These are phyloP conservation scores for Aspergillus sp. DNA, from an alignment of 2,329 filamentous ascomycete genomes.

Conservation along the genomic window DNA sequence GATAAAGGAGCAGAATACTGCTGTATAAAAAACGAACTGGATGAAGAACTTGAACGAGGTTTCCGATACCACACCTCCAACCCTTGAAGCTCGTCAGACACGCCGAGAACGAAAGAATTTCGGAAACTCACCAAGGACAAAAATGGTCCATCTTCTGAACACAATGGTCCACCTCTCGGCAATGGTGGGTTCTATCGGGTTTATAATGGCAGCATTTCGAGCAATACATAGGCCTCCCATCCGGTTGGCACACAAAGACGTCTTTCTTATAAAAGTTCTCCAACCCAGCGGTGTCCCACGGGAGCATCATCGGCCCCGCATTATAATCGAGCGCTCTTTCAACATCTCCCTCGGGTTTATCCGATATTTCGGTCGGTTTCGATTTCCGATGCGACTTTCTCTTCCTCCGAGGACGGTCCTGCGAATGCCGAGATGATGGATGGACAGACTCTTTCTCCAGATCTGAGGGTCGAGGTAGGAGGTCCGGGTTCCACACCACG, in stretches of 20 bases:
- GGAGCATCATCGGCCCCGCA: slow-evolving; percentile 25
- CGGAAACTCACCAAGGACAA: slow-evolving; percentile 67
- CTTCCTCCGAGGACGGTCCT: slow-evolving; percentile 24
- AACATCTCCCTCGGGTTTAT: slow-evolving; percentile 23
- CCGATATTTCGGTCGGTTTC: slow-evolving; percentile 24
- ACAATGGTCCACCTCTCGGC: slow-evolving; percentile 75
- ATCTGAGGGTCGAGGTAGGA: slow-evolving; percentile 63
- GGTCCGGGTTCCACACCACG: slow-evolving; percentile 70
- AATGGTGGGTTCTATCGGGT: slow-evolving; percentile 83
- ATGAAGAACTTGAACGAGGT: slow-evolving; percentile 88
- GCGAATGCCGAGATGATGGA: slow-evolving; percentile 15
- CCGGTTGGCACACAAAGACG: slow-evolving; percentile 77
- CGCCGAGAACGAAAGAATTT: background rate
- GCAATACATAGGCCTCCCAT: slow-evolving; percentile 87
- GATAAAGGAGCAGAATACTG: slow-evolving; percentile 64
- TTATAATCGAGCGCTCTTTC: slow-evolving; percentile 27
- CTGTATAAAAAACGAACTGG: slow-evolving; percentile 77
- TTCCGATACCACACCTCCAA: slow-evolving; percentile 89
- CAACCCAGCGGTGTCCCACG: slow-evolving; percentile 65
- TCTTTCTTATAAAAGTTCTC: slow-evolving; percentile 79
- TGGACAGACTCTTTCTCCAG: slow-evolving; percentile 24
- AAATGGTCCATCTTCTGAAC: slow-evolving; percentile 92
- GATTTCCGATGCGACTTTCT: slow-evolving; percentile 22
- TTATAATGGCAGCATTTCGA: slow-evolving; percentile 83
- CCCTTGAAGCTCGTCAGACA: slow-evolving; percentile 51